Evolutionary conservation across 306 rosid genomes (phyloP).

Genomic region (Cicer yamashitae): DNA sequence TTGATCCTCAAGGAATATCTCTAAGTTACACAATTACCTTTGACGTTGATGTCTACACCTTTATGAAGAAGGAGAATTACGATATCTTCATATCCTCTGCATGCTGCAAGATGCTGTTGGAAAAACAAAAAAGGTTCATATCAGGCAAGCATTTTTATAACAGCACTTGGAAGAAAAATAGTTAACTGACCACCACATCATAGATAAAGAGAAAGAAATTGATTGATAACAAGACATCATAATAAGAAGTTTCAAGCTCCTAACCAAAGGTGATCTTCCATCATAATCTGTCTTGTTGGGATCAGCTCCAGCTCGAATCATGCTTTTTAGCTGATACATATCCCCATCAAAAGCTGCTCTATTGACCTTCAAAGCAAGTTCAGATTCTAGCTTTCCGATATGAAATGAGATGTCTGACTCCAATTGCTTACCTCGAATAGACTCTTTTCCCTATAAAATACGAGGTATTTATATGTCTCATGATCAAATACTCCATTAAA

Average conservation of each 20-base stretch:
- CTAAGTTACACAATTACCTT: slow-evolving; percentile 53
- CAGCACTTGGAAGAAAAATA: neutral
- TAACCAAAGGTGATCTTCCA: slow-evolving; percentile 96
- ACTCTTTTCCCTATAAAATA: slow-evolving; percentile 67
- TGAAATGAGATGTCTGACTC: slow-evolving; percentile 91
- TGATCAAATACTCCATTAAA: slow-evolving; percentile 18
- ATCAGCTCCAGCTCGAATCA: slow-evolving; percentile 94
- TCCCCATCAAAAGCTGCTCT: slow-evolving; percentile 83
- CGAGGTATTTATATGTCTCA: slow-evolving; percentile 18
- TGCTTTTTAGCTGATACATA: slow-evolving; percentile 73
- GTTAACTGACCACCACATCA: slow-evolving; percentile 25
- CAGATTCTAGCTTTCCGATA: slow-evolving; percentile 92
- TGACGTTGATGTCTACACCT: slow-evolving; percentile 63
- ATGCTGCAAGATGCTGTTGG: slow-evolving; percentile 89
- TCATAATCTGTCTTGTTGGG: slow-evolving; percentile 91
- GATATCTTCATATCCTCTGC: slow-evolving; percentile 83
- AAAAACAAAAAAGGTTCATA: slow-evolving; percentile 37
- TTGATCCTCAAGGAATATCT: neutral
- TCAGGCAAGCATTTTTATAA: slow-evolving; percentile 35
- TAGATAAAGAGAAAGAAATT: slow-evolving; percentile 22
- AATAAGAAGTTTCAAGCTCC: slow-evolving; percentile 36
- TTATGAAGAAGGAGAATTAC: slow-evolving; percentile 72
- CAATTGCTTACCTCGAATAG: slow-evolving; percentile 73
- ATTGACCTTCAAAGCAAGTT: slow-evolving; percentile 90
- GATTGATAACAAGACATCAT: slow-evolving; percentile 35